Conservation (phyloP, 2,329 filamentous ascomycete species). For the Colletotrichum chrysophilum region DNA sequence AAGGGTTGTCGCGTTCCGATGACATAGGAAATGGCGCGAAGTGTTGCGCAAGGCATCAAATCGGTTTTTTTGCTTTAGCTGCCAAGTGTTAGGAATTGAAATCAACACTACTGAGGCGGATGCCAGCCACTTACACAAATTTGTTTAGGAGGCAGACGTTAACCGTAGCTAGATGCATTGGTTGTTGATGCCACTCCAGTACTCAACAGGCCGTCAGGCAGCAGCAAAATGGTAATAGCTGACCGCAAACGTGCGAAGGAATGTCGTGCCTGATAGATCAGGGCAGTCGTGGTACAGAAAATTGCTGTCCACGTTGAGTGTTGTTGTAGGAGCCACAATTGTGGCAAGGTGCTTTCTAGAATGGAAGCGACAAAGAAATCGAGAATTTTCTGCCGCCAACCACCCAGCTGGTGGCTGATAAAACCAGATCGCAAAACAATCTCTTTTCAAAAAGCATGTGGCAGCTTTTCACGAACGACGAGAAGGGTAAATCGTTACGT, state of each 20-base stretch:
- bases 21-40: background rate
- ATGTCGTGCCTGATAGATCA: background rate
- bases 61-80: background rate
- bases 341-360: background rate
- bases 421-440: background rate
- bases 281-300: background rate
- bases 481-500: background rate
- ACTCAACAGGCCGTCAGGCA: background rate
- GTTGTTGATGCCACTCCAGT: background rate
- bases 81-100: background rate
- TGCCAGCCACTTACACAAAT: slow-evolving; percentile 2
- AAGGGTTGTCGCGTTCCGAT: background rate
- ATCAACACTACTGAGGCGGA: background rate
- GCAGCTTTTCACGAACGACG: background rate
- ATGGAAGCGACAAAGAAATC: background rate
- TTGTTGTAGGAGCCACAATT: background rate
- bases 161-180: background rate
- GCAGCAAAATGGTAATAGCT: background rate
- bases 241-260: background rate
- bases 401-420: background rate
- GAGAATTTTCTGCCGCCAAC: background rate
- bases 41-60: background rate
- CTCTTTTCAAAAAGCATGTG: background rate
- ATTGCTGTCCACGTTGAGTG: background rate
- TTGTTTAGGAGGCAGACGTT: background rate